Evolutionary conservation across 129 eudicot species (phyloP).

Genomic region (Lonicera japonica): DNA sequence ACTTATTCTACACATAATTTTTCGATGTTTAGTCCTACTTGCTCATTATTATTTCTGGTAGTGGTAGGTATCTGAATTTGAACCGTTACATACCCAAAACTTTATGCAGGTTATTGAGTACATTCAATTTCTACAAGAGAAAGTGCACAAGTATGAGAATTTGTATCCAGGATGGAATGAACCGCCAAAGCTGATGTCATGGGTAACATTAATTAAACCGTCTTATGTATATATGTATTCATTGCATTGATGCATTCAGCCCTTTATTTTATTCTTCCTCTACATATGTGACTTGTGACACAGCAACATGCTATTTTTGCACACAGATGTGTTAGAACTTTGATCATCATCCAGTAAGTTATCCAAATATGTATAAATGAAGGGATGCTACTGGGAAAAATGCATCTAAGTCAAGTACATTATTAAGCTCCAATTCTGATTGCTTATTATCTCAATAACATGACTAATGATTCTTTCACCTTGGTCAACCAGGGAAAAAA

Average conservation of each 20-base stretch:
- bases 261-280: no score
- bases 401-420: neutral
- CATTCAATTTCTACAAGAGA: slow-evolving; percentile 85
- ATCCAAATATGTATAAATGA: no score
- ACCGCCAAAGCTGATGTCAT: slow-evolving; percentile 40
- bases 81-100: neutral
- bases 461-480: neutral
- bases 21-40: neutral
- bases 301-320: no score
- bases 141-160: slow-evolving; percentile 73
- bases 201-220: slow-evolving; percentile 27
- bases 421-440: no score
- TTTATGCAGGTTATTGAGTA: slow-evolving; percentile 76
- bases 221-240: no score
- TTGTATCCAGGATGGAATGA: slow-evolving; percentile 57
- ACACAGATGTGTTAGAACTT: no score
- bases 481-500: slow-evolving; percentile 34
- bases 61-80: no score
- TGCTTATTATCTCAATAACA: no score
- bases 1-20: neutral
- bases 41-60: neutral
- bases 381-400: no score
- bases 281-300: no score
- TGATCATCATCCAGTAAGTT: no score
- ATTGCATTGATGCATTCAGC: no score